These are phyloP conservation scores for Stagonosporopsis cucurbitacearum DNA, from an alignment of 2,329 filamentous ascomycete genomes.

Conservation along the genomic window DNA sequence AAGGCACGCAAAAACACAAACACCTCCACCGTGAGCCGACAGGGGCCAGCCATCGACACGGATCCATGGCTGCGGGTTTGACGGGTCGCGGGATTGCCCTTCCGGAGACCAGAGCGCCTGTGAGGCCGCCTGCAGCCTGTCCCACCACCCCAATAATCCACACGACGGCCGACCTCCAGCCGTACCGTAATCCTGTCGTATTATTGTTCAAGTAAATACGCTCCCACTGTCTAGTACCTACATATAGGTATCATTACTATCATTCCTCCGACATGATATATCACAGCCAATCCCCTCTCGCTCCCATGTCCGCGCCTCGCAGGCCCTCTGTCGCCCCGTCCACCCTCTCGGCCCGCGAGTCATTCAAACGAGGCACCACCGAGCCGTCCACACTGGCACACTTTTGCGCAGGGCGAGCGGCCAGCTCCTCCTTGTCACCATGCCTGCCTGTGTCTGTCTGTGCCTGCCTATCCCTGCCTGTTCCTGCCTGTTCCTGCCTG, in stretches of 20 bases:
- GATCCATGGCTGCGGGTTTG: conserved; percentile 20
- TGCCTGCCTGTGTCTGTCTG: conserved; percentile 14
- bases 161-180: too few relatives aligned
- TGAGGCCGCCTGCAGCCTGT: neutral
- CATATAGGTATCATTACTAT: too few relatives aligned
- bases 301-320: neutral
- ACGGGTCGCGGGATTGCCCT: conserved; percentile 16
- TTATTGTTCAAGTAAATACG: too few relatives aligned
- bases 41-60: conserved; percentile 16
- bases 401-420: conserved; percentile 6
- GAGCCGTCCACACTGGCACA: conserved; percentile 16
- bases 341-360: conserved; percentile 11
- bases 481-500: too few relatives aligned
- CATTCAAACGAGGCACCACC: conserved; percentile 13
- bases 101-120: conserved; percentile 12
- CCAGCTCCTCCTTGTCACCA: conserved; percentile 19
- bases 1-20: conserved; percentile 15
- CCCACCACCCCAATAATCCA: too few relatives aligned
- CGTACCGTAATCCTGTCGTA: too few relatives aligned
- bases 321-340: neutral
- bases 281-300: too few relatives aligned
- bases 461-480: too few relatives aligned
- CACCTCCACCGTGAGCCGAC: conserved; percentile 2
- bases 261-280: neutral
- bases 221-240: too few relatives aligned